Base-by-base conservation (phyloP, 805 yeast genomes). In the Kodamaea lidongshanica region DNA sequence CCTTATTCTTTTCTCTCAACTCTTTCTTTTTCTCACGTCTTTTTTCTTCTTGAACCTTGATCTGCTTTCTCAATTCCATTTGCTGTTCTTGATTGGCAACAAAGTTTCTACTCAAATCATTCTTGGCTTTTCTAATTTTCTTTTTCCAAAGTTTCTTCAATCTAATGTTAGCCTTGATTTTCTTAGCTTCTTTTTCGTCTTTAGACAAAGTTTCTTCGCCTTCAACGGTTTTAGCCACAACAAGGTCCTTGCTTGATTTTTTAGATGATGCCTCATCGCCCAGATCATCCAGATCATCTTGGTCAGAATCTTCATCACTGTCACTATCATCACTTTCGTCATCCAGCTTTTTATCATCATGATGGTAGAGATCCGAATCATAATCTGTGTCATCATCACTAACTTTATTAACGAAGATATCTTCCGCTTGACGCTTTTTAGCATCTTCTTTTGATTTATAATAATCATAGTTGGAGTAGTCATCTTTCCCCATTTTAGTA, bases 381-480 rank as follows among this genome's bases (percentile, higher is more conserved):
- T 20, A 20, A 11, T 20, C 23, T 10, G 13, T 8, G 2, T 39
- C 48, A 19, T 38, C 45, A 13, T 45, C 56, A 16, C 38, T 43
- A 17, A 35, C 41, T 8, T 44, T 45, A 10, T 40, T 30, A 8
- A 41, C 55, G 34, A 48, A 50, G 10, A 51, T 40, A 3, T 43
- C 55, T 6, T 13, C n/a, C 7, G 34, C 44, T 23, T 37, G 34
- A 14, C 32, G 31, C 19, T 38, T 39, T 16, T 34, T 37, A 5
- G 23, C 23, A 17, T 31, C 34, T 28, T 46, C 38, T 9, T 39
- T 32, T 19, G 39, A 39, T 19, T 35, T 48, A 34, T 53, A 59
- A 38, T 63, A 64, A 40, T 62, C 66, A 34, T 57, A 62, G 16
- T 51, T 44, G 10, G 46, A 41, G 36, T 56, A 55, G 27, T 58